These are phyloP conservation scores for Penicillium nucicola DNA, from an alignment of 495 filamentous ascomycete genomes.

Conservation along the genomic window DNA sequence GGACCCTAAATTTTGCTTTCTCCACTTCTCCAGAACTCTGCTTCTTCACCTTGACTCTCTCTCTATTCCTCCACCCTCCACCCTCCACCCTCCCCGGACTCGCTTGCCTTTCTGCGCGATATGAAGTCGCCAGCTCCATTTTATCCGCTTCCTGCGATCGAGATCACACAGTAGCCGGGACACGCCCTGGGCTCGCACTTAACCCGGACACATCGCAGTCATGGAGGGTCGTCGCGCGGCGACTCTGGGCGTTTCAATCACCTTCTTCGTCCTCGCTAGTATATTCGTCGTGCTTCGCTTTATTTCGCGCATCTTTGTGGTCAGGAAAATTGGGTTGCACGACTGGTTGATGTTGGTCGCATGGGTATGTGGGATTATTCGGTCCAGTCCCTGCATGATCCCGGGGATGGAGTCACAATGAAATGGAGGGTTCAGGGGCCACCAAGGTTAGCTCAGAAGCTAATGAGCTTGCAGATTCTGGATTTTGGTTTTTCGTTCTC, in stretches of 20 bases:
- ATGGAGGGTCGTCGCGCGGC: conserved; percentile 58
- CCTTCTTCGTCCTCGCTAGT: conserved; percentile 62
- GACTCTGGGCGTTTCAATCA: conserved; percentile 72
- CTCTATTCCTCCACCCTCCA: background rate
- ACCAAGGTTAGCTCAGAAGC: background rate
- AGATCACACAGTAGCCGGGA: background rate
- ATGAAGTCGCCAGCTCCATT: background rate
- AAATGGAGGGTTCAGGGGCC: background rate
- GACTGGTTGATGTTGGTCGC: conserved; percentile 84
- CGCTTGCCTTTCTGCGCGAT: too few relatives aligned
- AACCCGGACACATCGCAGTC: conserved; percentile 2
- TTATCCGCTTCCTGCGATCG: background rate
- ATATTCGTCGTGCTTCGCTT: conserved; percentile 72
- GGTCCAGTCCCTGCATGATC: conserved; percentile 14
- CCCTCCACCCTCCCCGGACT: background rate
- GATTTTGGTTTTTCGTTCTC: conserved; percentile 74
- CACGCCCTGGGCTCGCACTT: background rate
- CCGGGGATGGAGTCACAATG: conserved; percentile 2
- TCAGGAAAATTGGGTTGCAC: conserved; percentile 65
- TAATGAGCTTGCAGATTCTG: conserved; percentile 46
- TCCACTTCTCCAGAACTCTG: background rate
- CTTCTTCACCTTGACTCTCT: background rate
- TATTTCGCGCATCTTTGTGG: conserved; percentile 68
- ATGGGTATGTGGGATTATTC: conserved; percentile 55
- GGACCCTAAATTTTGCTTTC: background rate